These are phyloP conservation scores for Lasiosphaeria hispida DNA, from an alignment of 495 filamentous ascomycete genomes.

Conservation along the genomic window DNA sequence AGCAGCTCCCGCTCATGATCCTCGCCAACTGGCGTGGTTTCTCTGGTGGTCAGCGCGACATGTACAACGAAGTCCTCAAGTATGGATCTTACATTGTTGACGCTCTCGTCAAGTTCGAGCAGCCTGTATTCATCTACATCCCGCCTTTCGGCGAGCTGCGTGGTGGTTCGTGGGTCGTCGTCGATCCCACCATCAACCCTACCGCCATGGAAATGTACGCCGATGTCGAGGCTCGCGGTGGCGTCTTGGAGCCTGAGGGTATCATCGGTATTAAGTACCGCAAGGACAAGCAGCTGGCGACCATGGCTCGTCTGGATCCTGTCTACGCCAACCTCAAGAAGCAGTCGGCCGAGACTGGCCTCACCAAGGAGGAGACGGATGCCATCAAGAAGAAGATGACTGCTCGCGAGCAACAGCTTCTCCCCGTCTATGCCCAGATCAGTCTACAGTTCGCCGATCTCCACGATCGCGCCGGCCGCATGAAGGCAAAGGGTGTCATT, in stretches of 20 bases:
- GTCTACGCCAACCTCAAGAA: slow-evolving; percentile 80
- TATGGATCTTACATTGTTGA: slow-evolving; percentile 99
- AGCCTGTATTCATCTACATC: slow-evolving; percentile 98
- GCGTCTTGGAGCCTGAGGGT: slow-evolving; percentile 96
- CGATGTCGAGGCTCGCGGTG: slow-evolving; percentile 90
- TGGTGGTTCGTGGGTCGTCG: slow-evolving; percentile 98
- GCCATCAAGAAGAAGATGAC: slow-evolving; percentile 83
- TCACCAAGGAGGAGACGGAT: slow-evolving; percentile 69
- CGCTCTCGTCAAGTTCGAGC: slow-evolving; percentile 95
- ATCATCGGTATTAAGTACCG: slow-evolving; percentile 98
- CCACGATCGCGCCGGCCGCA: slow-evolving; percentile 94
- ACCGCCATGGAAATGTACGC: slow-evolving; percentile 99
- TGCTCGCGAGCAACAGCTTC: slow-evolving; percentile 79
- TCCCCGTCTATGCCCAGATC: slow-evolving; percentile 92
- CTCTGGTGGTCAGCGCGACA: slow-evolving; percentile 97
- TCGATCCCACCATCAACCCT: slow-evolving; percentile 96
- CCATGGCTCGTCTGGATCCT: slow-evolving; percentile 91
- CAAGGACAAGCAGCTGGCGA: slow-evolving; percentile 95
- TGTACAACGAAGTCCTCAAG: slow-evolving; percentile 99
- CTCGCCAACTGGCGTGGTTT: slow-evolving; percentile 99
- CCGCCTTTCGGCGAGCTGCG: slow-evolving; percentile 94
- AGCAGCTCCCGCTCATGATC: slow-evolving; percentile 98
- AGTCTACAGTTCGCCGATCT: slow-evolving; percentile 94
- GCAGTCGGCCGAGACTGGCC: slow-evolving; percentile 61
- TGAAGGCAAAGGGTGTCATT: slow-evolving; percentile 96